Evolutionary conservation across 495 filamentous ascomycete genomes (phyloP).

Genomic region (Neurospora sp.): DNA sequence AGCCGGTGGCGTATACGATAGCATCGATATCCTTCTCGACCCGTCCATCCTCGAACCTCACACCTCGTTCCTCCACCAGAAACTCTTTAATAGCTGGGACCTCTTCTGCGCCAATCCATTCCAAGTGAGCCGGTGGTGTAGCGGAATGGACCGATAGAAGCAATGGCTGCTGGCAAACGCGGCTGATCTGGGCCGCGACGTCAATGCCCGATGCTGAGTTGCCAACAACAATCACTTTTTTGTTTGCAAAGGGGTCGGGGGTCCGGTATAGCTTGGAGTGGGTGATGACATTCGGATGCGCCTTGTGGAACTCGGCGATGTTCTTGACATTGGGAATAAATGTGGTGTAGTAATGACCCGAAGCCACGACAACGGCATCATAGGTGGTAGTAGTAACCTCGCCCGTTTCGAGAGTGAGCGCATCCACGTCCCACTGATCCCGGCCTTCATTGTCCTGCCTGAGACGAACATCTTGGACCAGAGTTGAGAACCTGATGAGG

Average conservation of each 20-base stretch:
- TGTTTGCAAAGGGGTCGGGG: conserved; percentile 44
- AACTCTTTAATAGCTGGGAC: conserved; percentile 34
- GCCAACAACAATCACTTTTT: conserved; percentile 60
- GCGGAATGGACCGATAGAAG: conserved; percentile 32
- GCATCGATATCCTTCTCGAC: conserved; percentile 53
- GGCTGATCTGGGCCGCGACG: conserved; percentile 64
- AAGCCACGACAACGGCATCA: conserved; percentile 79
- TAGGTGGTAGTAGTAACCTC: conserved; percentile 40
- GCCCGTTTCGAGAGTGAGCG: conserved; percentile 33
- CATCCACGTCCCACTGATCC: conserved; percentile 43
- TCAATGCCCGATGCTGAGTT: conserved; percentile 72
- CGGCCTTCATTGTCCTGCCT: conserved; percentile 10
- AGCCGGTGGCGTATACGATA: conserved; percentile 66
- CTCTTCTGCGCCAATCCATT: conserved; percentile 24
- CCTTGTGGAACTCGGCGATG: conserved; percentile 38
- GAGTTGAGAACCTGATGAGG: conserved; percentile 33
- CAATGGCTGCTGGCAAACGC: conserved; percentile 30
- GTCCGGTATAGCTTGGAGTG: conserved; percentile 76
- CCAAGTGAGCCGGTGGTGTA: conserved; percentile 21
- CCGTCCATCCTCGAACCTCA: conserved; percentile 30
- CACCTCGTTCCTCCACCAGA: conserved; percentile 21
- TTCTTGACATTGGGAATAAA: conserved; percentile 50
- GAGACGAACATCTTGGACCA: conserved; percentile 29
- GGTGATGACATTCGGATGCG: conserved; percentile 53
- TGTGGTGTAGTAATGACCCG: conserved; percentile 67